Evolutionary conservation across 192 early-diverging fungal genomes (phyloP).

Genomic region (Dimargaris cristalligena): DNA sequence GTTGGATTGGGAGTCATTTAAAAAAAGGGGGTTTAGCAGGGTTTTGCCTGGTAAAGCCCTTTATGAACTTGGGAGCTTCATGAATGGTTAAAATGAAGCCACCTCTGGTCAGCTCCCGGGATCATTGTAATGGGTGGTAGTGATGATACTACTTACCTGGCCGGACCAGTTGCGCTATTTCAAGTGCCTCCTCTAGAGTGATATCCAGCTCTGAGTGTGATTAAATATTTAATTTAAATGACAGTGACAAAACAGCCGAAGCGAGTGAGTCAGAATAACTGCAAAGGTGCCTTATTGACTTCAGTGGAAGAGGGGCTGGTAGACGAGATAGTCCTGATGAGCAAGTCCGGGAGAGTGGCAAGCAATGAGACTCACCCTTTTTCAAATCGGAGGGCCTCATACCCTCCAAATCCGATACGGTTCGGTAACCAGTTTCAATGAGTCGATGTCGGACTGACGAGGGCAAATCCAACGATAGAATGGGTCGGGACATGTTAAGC

Average conservation of each 20-base stretch:
- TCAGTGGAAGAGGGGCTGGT: too few relatives aligned
- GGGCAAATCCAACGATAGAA: constrained; percentile 13
- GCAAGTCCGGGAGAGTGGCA: not conserved
- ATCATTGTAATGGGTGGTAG: too few relatives aligned
- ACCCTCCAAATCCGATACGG: constrained; percentile 15
- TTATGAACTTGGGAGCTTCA: too few relatives aligned
- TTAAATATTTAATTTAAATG: not conserved
- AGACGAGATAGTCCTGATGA: not conserved
- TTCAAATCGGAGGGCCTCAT: constrained; percentile 12
- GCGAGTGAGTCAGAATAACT: not conserved
- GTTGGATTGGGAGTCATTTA: too few relatives aligned
- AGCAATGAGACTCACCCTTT: constrained; percentile 13
- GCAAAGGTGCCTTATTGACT: too few relatives aligned
- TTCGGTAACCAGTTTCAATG: constrained; percentile 18
- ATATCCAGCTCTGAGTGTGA: constrained; percentile 11
- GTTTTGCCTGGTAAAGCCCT: too few relatives aligned
- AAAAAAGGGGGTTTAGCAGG: too few relatives aligned
- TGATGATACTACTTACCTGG: constrained; percentile 3
- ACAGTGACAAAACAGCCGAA: not conserved
- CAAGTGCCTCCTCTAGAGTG: constrained; percentile 13
- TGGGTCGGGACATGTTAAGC: constrained; percentile 15
- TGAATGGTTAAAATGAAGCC: too few relatives aligned
- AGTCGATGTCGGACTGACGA: constrained; percentile 10
- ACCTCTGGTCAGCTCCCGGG: too few relatives aligned
- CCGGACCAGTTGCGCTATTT: constrained; percentile 4